Evolutionary conservation across 192 early-diverging fungal species (phyloP), one percentile per base, ranked within the genome.

Genomic region (Coemansia sp.): DNA sequence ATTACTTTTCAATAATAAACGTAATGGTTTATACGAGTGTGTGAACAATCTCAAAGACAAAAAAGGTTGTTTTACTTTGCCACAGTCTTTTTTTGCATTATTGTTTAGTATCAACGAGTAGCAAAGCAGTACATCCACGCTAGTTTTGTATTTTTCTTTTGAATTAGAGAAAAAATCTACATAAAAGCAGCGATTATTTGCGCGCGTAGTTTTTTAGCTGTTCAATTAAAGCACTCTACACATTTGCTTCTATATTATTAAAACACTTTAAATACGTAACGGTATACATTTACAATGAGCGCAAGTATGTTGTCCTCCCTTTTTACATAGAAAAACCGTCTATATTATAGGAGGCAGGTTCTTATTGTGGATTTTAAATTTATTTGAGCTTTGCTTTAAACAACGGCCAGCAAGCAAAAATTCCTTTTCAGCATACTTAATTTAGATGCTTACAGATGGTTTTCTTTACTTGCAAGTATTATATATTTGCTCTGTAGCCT

Each of bases 401-500:
- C n/a, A n/a, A n/a, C n/a, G n/a, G n/a, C n/a, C n/a, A n/a, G n/a
- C n/a, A n/a, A n/a, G n/a, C n/a, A n/a, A n/a, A n/a, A n/a, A n/a
- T n/a, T n/a, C n/a, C n/a, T n/a, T n/a, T n/a, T n/a, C n/a, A n/a
- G n/a, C n/a, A n/a, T n/a, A n/a, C n/a, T n/a, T n/a, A n/a, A n/a
- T n/a, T n/a, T n/a, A n/a, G n/a, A n/a, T n/a, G n/a, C n/a, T n/a
- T n/a, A 22, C 4, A 48, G 20, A 48, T 8, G 11, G 3, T 48
- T 48, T 22, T 19, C 11, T 19, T 48, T 8, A 3, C 3, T 22
- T 51, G 5, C 11, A 16, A 3, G 3, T 42, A 8, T 3, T 35
- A 30, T 10, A 23, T 13, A 39, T 46, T 28, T 6, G 9, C 16
- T 4, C 14, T 47, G 18, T 67, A 60, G 65, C 55, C 5, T 67